Evolutionary conservation across 176 grass and related monocot genomes (phyloP).

Genomic region (Triticum urartu): DNA sequence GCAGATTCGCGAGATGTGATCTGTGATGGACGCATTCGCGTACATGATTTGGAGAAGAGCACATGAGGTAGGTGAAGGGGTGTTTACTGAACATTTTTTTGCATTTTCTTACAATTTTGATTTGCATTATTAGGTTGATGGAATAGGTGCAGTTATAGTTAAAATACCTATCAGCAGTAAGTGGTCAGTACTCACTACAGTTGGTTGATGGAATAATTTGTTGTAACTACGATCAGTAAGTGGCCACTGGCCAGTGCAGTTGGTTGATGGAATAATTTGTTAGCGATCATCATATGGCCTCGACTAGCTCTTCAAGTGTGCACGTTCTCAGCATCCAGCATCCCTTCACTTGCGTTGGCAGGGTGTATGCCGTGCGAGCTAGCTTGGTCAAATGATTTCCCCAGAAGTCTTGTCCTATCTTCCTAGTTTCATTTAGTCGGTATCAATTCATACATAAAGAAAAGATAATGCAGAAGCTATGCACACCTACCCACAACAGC

Average conservation of each 20-base stretch:
- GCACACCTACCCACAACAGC: neutral
- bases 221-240: neutral
- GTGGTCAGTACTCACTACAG: neutral
- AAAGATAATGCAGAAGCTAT: neutral
- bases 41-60: neutral
- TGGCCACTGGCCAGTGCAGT: neutral
- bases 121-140: neutral
- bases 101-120: neutral
- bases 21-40: neutral
- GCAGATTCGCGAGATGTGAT: neutral
- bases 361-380: neutral
- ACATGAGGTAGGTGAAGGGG: neutral
- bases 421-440: neutral
- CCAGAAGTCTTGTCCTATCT: neutral
- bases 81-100: neutral
- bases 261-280: conserved; percentile 16
- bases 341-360: neutral
- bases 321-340: neutral
- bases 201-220: conserved; percentile 13
- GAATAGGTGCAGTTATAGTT: neutral
- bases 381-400: neutral
- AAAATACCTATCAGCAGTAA: neutral
- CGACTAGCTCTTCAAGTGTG: too few species aligned
- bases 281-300: neutral
- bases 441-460: neutral